phyloP scores from a whole-genome alignment of 345 rosid genomes.

The Nasturtium officinale region DNA sequence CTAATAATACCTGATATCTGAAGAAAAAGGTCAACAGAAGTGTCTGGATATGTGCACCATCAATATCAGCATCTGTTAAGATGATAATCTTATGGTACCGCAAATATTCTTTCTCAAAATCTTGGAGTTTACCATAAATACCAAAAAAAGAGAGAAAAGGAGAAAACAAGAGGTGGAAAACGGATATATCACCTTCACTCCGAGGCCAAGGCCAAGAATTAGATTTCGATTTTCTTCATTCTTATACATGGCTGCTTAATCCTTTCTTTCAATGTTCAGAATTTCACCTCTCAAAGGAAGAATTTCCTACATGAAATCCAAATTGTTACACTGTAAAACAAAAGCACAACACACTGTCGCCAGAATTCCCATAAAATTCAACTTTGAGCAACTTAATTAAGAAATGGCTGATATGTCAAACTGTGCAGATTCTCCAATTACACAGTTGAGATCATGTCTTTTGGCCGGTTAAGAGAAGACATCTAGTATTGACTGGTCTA shows the following conservation, averaged over 20 bases:
- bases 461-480: neutral
- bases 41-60: constrained; percentile 98
- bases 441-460: neutral
- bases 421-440: constrained; percentile 4
- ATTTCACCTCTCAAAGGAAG: constrained; percentile 98
- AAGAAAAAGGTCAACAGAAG: constrained; percentile 90
- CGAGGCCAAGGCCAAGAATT: constrained; percentile 93
- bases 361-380: neutral
- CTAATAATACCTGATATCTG: constrained; percentile 89
- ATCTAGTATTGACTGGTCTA: neutral
- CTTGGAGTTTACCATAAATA: constrained; percentile 38
- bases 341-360: neutral
- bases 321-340: constrained; percentile 16
- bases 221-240: constrained; percentile 97
- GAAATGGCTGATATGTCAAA: neutral
- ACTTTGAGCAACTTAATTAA: constrained; percentile 1
- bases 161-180: constrained; percentile 10
- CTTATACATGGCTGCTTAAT: constrained; percentile 98
- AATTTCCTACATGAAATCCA: constrained; percentile 68
- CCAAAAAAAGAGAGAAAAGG: constrained; percentile 16
- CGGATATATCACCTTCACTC: constrained; percentile 70
- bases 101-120: constrained; percentile 75
- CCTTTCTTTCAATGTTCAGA: constrained; percentile 89
- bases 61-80: constrained; percentile 99
- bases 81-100: constrained; percentile 96